A percentile compares a stretch with the other conserved stretches of the same genome.
These are phyloP conservation scores for Platanthera zijinensis DNA, from an alignment of 106 monocot species.

Conservation along the genomic window DNA sequence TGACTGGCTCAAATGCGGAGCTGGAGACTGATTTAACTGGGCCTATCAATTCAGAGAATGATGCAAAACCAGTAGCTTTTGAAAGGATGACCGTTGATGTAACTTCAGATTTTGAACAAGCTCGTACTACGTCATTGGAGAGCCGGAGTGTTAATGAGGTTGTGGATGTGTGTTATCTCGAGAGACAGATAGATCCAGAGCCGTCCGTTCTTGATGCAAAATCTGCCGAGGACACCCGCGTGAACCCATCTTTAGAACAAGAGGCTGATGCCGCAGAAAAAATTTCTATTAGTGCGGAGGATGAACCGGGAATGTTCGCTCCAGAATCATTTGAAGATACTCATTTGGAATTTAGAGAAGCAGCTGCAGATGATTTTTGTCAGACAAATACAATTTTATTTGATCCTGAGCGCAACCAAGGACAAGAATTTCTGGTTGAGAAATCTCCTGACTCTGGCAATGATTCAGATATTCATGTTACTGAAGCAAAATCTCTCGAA, in stretches of 20 bases:
- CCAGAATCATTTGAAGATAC: conserved; percentile 14
- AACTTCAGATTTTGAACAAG: neutral
- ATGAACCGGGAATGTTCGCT: neutral
- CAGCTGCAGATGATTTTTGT: neutral
- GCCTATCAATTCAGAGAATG: neutral
- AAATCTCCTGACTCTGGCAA: neutral
- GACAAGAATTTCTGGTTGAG: neutral
- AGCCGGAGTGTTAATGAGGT: neutral
- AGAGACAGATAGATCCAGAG: conserved; percentile 11
- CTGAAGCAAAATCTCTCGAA: conserved; percentile 35
- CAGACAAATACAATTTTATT: neutral
- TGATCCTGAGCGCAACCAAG: neutral
- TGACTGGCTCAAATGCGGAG: neutral
- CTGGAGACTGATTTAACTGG: neutral
- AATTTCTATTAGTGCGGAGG: neutral
- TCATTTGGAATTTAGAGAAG: conserved; percentile 10
- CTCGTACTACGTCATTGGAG: neutral
- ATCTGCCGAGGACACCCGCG: conserved; percentile 10
- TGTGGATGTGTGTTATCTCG: neutral
- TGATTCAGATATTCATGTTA: conserved; percentile 14
- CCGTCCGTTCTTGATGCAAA: conserved; percentile 17
- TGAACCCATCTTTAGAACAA: neutral
- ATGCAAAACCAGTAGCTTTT: neutral
- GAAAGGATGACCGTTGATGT: neutral
- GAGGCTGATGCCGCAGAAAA: neutral